Base-by-base conservation (phyloP, 163 green algal genomes). In the Coccomyxa subellipsoidea region DNA sequence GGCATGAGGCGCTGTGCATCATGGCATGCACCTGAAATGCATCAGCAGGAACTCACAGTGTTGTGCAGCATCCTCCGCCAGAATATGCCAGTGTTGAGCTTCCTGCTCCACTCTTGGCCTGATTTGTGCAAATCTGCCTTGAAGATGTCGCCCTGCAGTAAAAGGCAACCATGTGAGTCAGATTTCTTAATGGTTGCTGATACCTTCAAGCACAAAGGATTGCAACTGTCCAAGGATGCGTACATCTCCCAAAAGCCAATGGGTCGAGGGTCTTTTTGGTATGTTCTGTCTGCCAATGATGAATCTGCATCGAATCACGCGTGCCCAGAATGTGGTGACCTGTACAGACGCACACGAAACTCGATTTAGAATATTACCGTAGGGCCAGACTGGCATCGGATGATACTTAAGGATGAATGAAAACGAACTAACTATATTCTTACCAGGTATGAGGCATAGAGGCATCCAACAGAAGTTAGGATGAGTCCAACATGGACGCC, bases 51-150 rank as follows among this genome's bases (percentile, higher is more conserved):
- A n/a, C 66, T 73, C 32, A 73, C 66, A 3, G 29, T 73, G 66
- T 73, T 10, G 66, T 73, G 66, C 29, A 73, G 27, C 21, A n/a
- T 73, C 2, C 66, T 32, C 27, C 66, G 21, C 66, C 66, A 73
- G 27, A 36, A 73, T 18, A 73, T 73, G 66, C 66, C 66, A 8
- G 66, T 73, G 66, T 73, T 34, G 29, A 73, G 7, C 66, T 73
- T 73, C 66, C 66, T 32, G 66, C 66, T 73, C 66, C 66, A 73
- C 66, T 73, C 66, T 23, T 73, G 66, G 27, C 66, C 66, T 27
- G 66, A 32, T n/a, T 34, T 73, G 66, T 73, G 66, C 66, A 73
- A 18, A 73, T 73, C 66, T 23, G 66, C 66, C 66, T 73, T 73
- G 66, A 73, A 73, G 66, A 73, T 73, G 66, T 73, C 66, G 10